Evolutionary conservation across 768 basidiomycete genomes (phyloP).

Genomic region (Leccinum boreale): DNA sequence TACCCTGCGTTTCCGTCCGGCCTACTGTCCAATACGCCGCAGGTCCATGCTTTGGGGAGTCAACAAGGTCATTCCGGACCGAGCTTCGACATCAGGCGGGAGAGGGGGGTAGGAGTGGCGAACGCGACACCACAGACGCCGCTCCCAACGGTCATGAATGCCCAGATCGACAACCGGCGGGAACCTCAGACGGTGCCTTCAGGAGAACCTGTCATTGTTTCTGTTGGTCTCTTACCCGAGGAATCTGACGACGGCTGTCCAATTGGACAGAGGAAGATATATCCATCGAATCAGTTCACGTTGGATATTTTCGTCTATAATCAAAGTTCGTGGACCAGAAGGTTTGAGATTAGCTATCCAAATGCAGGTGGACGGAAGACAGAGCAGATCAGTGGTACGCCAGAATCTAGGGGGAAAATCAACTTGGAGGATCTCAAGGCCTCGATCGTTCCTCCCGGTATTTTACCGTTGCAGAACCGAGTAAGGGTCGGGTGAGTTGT

Average conservation of each 20-base stretch:
- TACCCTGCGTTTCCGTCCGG: conserved; percentile 63
- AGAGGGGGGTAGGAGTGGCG: conserved; percentile 41
- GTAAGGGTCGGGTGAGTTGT: conserved; percentile 72
- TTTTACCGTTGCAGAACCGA: conserved; percentile 74
- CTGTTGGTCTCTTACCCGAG: conserved; percentile 50
- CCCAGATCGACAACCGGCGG: conserved; percentile 33
- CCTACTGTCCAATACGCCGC: conserved; percentile 48
- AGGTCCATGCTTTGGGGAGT: conserved; percentile 50
- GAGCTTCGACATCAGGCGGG: conserved; percentile 66
- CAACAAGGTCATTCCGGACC: conserved; percentile 50
- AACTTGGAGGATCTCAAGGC: conserved; percentile 27
- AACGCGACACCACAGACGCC: conserved; percentile 48
- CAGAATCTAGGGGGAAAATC: conserved; percentile 16
- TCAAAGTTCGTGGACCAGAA: conserved; percentile 67
- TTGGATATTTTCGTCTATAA: conserved; percentile 89
- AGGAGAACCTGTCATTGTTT: conserved; percentile 66
- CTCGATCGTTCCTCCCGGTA: conserved; percentile 46
- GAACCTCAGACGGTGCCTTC: conserved; percentile 11
- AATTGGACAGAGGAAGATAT: conserved; percentile 47
- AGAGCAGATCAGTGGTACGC: conserved; percentile 25
- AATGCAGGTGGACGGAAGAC: conserved; percentile 46
- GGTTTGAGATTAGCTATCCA: conserved; percentile 75
- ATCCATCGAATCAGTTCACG: conserved; percentile 71
- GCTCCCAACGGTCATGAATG: conserved; percentile 47
- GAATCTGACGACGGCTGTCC: conserved; percentile 12